Percentiles rank a stretch among this genome's conserved stretches.
These are phyloP conservation scores for Fusarium nurragi DNA, from an alignment of 2,329 filamentous ascomycete genomes.

Conservation along the genomic window DNA sequence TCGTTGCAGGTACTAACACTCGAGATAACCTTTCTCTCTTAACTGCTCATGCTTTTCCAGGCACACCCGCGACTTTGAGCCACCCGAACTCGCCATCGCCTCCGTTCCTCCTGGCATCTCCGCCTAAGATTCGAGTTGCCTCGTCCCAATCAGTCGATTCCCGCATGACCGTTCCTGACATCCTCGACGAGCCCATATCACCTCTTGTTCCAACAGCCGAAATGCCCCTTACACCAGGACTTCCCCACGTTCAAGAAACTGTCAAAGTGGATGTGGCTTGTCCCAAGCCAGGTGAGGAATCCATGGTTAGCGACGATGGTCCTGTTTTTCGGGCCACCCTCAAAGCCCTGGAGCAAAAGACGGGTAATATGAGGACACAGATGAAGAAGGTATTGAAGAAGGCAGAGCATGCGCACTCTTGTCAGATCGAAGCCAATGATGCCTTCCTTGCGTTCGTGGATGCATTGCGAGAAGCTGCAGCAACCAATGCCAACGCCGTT, in stretches of 20 bases:
- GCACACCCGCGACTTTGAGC: conserved; percentile 56
- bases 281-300: conserved; percentile 85
- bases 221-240: conserved; percentile 40
- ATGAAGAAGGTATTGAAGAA: conserved; percentile 97
- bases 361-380: conserved; percentile 87
- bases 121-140: conserved; percentile 82
- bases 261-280: conserved; percentile 90
- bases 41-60: conserved; percentile 48
- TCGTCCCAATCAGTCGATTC: conserved; percentile 89
- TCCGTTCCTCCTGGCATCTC: conserved; percentile 75
- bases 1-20: conserved; percentile 76
- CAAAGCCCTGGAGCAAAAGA: conserved; percentile 96
- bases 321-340: conserved; percentile 96
- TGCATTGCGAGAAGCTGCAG: conserved; percentile 84
- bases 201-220: conserved; percentile 57
- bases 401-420: conserved; percentile 85
- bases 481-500: conserved; percentile 94
- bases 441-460: conserved; percentile 85
- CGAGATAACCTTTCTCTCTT: neutral
- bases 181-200: conserved; percentile 65
- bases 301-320: conserved; percentile 87
- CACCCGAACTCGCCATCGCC: conserved; percentile 75
- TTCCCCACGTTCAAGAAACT: conserved; percentile 53
- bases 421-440: conserved; percentile 86
- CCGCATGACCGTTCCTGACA: conserved; percentile 77